phyloP scores from a whole-genome alignment of 2,329 filamentous ascomycete genomes.

The Alternaria arborescens region DNA sequence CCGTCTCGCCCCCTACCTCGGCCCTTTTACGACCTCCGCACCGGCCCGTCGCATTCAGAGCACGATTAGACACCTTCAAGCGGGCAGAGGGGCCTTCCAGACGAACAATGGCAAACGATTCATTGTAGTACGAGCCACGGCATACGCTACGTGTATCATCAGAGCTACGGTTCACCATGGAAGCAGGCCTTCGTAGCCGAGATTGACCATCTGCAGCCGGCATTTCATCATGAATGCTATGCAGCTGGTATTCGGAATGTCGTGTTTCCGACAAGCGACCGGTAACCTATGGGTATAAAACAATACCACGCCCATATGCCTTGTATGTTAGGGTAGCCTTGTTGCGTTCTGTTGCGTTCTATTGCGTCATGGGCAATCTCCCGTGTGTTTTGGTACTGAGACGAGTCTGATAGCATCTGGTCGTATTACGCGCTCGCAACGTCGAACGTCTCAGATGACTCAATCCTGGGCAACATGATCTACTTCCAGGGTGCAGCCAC shows the following conservation, averaged over 20 bases:
- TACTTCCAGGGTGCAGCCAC: slow-evolving; percentile 33
- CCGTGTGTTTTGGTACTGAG: slow-evolving; percentile 9
- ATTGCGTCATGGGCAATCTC: slow-evolving; percentile 1
- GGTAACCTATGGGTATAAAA: slow-evolving; percentile 1
- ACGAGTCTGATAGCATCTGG: slow-evolving; percentile 25
- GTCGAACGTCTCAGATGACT: slow-evolving; percentile 32
- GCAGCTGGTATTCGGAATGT: not conserved
- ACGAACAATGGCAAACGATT: not conserved
- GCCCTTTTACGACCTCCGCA: not conserved
- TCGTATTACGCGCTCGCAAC: slow-evolving; percentile 32
- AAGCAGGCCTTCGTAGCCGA: not conserved
- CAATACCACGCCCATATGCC: not conserved
- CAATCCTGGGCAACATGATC: slow-evolving; percentile 16
- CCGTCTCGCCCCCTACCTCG: not conserved
- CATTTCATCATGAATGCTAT: not conserved
- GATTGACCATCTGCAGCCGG: not conserved
- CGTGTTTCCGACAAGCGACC: slow-evolving; percentile 9
- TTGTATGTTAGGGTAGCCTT: not conserved
- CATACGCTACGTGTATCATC: not conserved
- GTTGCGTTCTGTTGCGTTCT: not conserved
- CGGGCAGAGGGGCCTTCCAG: not conserved
- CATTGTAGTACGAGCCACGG: not conserved
- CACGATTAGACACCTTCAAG: not conserved
- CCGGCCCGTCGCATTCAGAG: not conserved
- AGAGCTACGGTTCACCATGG: not conserved